These are phyloP conservation scores for Gloeostereum incarnatum DNA, from an alignment of 768 basidiomycete species.

Conservation along the genomic window DNA sequence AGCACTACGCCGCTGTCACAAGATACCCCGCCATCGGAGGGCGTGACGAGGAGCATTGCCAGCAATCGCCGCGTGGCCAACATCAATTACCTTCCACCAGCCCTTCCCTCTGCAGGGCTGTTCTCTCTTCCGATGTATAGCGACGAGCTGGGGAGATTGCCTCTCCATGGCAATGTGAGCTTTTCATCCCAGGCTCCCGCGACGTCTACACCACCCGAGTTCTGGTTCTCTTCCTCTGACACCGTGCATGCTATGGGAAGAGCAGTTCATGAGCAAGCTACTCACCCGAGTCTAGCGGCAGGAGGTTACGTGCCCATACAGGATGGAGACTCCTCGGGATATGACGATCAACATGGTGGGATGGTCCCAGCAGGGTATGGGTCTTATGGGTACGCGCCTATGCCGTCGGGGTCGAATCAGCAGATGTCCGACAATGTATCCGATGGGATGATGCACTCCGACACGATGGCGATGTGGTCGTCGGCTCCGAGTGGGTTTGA, in stretches of 20 bases:
- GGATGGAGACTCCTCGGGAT: not conserved
- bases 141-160: slow-evolving; percentile 32
- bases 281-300: not conserved
- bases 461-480: slow-evolving; percentile 41
- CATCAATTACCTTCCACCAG: not conserved
- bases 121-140: slow-evolving; percentile 31
- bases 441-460: slow-evolving; percentile 21
- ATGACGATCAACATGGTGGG: not conserved
- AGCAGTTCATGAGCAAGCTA: too few relatives aligned
- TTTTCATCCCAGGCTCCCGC: not conserved
- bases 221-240: too few relatives aligned
- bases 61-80: not conserved
- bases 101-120: not conserved
- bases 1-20: not conserved
- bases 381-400: not conserved
- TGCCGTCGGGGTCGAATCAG: not conserved
- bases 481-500: slow-evolving; percentile 34
- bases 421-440: not conserved
- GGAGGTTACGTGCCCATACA: not conserved
- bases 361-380: too few relatives aligned
- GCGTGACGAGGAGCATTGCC: not conserved
- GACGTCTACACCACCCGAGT: not conserved
- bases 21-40: not conserved
- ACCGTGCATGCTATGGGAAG: too few relatives aligned
- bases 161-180: slow-evolving; percentile 18